A percentile compares a stretch with the other conserved stretches of the same genome.
These are phyloP conservation scores for Catharanthus roseus DNA, from an alignment of 257 asterid genomes.

Conservation along the genomic window DNA sequence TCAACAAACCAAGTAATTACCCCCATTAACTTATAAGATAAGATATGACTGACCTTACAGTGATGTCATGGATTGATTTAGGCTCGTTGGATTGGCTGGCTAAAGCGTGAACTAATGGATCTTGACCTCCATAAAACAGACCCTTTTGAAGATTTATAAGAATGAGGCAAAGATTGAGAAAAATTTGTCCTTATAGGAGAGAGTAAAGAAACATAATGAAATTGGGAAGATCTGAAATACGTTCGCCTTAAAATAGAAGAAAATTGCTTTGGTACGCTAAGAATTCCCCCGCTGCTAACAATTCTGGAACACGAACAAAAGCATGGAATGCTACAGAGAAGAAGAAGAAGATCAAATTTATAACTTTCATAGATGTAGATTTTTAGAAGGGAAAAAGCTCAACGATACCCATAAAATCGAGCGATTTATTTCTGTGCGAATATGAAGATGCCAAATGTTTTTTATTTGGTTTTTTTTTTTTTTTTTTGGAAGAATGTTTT, in stretches of 20 bases:
- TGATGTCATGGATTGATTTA: slow-evolving; percentile 72
- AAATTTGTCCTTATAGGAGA: slow-evolving; percentile 10
- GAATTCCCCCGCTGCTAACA: slow-evolving; percentile 10
- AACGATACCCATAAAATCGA: too few relatives aligned
- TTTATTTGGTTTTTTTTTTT: too few relatives aligned
- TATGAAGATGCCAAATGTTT: neutral
- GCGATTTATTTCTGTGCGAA: neutral
- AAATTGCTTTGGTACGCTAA: slow-evolving; percentile 12
- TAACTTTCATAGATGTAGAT: neutral
- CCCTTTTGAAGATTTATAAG: slow-evolving; percentile 5
- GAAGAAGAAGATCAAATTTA: neutral
- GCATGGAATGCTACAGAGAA: slow-evolving; percentile 4
- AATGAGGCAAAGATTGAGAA: slow-evolving; percentile 5
- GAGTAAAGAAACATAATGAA: slow-evolving; percentile 9
- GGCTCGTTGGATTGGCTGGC: slow-evolving; percentile 53
- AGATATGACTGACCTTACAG: slow-evolving; percentile 51
- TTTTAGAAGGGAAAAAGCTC: too few relatives aligned
- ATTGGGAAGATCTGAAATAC: slow-evolving; percentile 22
- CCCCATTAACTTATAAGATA: too few relatives aligned
- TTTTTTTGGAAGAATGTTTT: too few relatives aligned
- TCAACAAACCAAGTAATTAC: too few relatives aligned
- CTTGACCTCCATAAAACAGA: slow-evolving; percentile 8
- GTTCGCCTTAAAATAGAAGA: slow-evolving; percentile 20
- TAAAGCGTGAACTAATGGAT: slow-evolving; percentile 35
- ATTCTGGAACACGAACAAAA: slow-evolving; percentile 20